phyloP scores from a whole-genome alignment of 148 eudicot genomes.

The Spergularia bocconei region DNA sequence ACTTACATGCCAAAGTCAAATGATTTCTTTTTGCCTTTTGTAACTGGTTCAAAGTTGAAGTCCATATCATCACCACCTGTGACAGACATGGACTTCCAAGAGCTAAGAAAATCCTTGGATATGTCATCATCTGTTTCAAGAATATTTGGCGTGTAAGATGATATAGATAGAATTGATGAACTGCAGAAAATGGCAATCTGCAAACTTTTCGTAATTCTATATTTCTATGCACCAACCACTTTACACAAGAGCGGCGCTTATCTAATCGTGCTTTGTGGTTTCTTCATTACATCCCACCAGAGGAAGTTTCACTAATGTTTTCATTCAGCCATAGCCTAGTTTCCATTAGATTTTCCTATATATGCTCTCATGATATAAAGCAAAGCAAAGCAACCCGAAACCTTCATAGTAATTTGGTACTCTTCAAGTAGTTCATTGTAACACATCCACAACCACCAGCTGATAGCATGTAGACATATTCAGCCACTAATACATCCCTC shows the following conservation, averaged over 20 bases:
- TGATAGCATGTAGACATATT: background rate
- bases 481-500: background rate
- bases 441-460: background rate
- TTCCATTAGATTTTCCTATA: background rate
- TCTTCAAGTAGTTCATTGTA: background rate
- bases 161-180: background rate
- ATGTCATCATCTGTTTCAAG: conserved; percentile 63
- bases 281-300: background rate
- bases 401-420: background rate
- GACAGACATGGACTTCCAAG: conserved; percentile 64
- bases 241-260: background rate
- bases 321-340: background rate
- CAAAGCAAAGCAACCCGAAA: background rate
- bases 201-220: background rate
- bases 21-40: conserved; percentile 69
- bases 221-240: background rate
- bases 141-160: background rate
- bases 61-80: conserved; percentile 63
- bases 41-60: conserved; percentile 59
- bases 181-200: background rate
- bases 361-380: background rate
- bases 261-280: background rate
- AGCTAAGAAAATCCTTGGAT: conserved; percentile 68
- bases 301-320: background rate
- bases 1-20: conserved; percentile 81